Evolutionary conservation across 2,329 filamentous ascomycete species (phyloP).

Genomic region (Cercospora sp.): DNA sequence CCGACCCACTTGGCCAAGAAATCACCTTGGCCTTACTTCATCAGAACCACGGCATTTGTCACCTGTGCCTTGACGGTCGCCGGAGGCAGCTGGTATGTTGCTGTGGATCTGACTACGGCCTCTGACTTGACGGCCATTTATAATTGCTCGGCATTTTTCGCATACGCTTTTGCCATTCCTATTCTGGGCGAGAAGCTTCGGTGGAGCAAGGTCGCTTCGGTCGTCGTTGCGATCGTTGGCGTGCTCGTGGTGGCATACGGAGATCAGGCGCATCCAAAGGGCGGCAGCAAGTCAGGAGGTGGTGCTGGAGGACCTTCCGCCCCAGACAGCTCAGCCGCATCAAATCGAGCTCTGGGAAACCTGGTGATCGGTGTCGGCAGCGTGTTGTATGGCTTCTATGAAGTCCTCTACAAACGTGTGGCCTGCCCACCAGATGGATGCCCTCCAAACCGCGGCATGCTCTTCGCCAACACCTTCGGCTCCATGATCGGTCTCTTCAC

Average conservation of each 20-base stretch:
- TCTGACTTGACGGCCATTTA: conserved; percentile 97
- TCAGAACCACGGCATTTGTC: conserved; percentile 76
- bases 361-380: conserved; percentile 88
- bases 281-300: conserved; percentile 57
- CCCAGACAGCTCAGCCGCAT: conserved; percentile 55
- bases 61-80: conserved; percentile 86
- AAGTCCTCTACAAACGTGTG: conserved; percentile 91
- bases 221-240: conserved; percentile 81
- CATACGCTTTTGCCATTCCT: conserved; percentile 93
- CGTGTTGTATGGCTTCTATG: conserved; percentile 93
- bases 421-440: conserved; percentile 92
- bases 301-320: conserved; percentile 52
- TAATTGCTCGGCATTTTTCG: conserved; percentile 98
- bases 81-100: conserved; percentile 92
- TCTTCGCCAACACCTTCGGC: conserved; percentile 93
- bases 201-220: conserved; percentile 81
- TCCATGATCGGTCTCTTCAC: conserved; percentile 86
- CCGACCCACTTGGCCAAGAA: conserved; percentile 48
- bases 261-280: conserved; percentile 58
- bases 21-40: conserved; percentile 70
- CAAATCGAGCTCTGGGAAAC: conserved; percentile 77
- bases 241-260: conserved; percentile 96
- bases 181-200: conserved; percentile 82
- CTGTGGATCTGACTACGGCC: conserved; percentile 88
- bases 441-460: conserved; percentile 81